Conservation (phyloP, 2,329 filamentous ascomycete species). For the Xylaria sp. region DNA sequence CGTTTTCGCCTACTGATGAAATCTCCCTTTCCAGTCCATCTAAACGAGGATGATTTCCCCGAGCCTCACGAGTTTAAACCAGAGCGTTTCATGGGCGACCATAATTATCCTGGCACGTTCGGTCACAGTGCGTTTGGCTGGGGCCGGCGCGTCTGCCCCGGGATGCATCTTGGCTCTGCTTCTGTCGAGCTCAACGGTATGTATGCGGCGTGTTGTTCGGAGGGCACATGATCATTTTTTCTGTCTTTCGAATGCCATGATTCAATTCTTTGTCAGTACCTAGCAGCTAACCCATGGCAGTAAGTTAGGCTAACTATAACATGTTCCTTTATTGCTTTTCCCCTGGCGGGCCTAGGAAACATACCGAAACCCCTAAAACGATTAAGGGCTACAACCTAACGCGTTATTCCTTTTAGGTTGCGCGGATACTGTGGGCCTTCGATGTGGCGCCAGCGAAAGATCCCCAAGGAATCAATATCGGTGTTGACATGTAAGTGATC, state of each 20-base stretch:
- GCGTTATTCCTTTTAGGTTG: too few relatives aligned
- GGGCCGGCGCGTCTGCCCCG: constrained; percentile 45
- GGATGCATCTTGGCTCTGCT: constrained; percentile 54
- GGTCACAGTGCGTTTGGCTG: constrained; percentile 47
- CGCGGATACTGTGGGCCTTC: constrained; percentile 58
- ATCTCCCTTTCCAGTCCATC: constrained; percentile 37
- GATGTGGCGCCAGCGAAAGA: constrained; percentile 40
- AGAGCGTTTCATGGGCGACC: constrained; percentile 22
- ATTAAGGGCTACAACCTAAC: too few relatives aligned
- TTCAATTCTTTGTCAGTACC: too few relatives aligned
- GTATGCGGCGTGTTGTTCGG: too few relatives aligned
- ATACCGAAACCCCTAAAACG: too few relatives aligned
- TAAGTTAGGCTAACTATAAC: too few relatives aligned
- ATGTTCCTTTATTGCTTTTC: too few relatives aligned
- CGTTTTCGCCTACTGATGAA: constrained; percentile 1
- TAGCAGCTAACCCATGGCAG: too few relatives aligned
- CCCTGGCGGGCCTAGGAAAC: too few relatives aligned
- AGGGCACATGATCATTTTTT: too few relatives aligned
- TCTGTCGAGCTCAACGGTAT: constrained; percentile 50
- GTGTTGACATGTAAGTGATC: constrained; percentile 43
- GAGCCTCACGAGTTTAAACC: constrained; percentile 42
- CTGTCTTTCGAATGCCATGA: too few relatives aligned
- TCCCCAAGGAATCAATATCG: constrained; percentile 35
- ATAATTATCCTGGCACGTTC: constrained; percentile 40
- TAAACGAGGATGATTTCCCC: constrained; percentile 46